phyloP scores from a whole-genome alignment of 495 filamentous ascomycete genomes.

The Aspergillus indologenus region DNA sequence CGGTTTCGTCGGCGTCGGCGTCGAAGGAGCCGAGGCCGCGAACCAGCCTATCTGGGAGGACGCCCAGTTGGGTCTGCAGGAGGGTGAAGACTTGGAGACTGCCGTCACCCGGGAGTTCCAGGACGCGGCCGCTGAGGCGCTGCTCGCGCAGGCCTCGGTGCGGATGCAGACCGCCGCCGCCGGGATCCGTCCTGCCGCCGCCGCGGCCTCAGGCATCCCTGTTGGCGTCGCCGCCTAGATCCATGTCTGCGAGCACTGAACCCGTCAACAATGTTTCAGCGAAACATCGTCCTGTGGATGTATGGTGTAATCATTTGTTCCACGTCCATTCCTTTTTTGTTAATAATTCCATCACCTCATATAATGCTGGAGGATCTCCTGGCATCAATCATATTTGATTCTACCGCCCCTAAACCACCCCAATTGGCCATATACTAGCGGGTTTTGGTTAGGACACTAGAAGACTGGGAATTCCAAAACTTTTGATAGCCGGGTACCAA shows the following conservation, averaged over 20 bases:
- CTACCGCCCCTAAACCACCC: background rate
- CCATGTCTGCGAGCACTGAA: background rate
- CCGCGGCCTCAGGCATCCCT: slow-evolving; percentile 23
- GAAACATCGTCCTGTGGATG: slow-evolving; percentile 3
- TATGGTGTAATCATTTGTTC: background rate
- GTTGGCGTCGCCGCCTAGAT: slow-evolving; percentile 36
- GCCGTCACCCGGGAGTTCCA: slow-evolving; percentile 41
- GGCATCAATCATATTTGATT: background rate
- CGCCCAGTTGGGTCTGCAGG: slow-evolving; percentile 70
- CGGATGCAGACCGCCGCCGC: slow-evolving; percentile 33
- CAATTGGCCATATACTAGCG: background rate
- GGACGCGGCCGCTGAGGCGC: slow-evolving; percentile 17
- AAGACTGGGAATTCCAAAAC: too few relatives aligned
- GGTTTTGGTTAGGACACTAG: too few relatives aligned
- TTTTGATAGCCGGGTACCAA: too few relatives aligned
- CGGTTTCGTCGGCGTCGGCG: slow-evolving; percentile 90
- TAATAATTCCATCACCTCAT: slow-evolving; percentile 4
- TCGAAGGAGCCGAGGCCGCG: slow-evolving; percentile 53
- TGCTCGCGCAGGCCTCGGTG: slow-evolving; percentile 8
- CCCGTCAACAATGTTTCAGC: too few relatives aligned
- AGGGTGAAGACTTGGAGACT: slow-evolving; percentile 36
- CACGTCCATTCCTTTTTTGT: background rate
- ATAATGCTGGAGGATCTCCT: background rate
- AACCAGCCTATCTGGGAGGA: slow-evolving; percentile 81
- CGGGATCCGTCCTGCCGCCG: slow-evolving; percentile 18